Conservation (phyloP, 176 grass and related monocot genomes). For the Ensete ventricosum region DNA sequence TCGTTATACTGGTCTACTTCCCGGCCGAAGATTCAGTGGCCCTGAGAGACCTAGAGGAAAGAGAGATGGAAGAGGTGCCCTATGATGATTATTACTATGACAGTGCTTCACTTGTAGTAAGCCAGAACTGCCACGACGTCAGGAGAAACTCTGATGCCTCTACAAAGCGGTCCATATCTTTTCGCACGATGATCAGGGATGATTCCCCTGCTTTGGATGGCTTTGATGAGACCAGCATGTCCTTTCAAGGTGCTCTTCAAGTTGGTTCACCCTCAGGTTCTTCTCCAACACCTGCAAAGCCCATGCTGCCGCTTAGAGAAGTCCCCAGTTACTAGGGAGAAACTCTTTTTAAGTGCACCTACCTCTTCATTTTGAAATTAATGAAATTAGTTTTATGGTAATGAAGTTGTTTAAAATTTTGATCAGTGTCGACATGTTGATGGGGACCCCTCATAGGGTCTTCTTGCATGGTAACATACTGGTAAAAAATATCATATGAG, state of each 20-base stretch:
- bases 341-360: neutral
- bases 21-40: slow-evolving; percentile 70
- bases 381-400: neutral
- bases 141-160: slow-evolving; percentile 80
- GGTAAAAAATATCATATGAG: neutral
- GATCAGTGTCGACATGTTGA: neutral
- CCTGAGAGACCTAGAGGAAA: slow-evolving; percentile 29
- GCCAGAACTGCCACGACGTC: slow-evolving; percentile 54
- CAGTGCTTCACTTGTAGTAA: slow-evolving; percentile 42
- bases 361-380: neutral
- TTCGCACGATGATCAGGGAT: slow-evolving; percentile 87
- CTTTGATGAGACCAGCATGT: slow-evolving; percentile 32
- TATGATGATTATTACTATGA: slow-evolving; percentile 86
- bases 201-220: slow-evolving; percentile 44
- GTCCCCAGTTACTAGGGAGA: slow-evolving; percentile 47
- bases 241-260: slow-evolving; percentile 29
- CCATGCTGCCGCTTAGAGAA: slow-evolving; percentile 87
- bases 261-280: slow-evolving; percentile 57
- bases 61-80: slow-evolving; percentile 49
- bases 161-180: slow-evolving; percentile 88
- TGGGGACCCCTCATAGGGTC: neutral
- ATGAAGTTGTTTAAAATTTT: neutral
- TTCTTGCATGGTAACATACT: neutral
- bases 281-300: slow-evolving; percentile 49
- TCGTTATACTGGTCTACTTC: slow-evolving; percentile 73